phyloP scores from a whole-genome alignment of 805 yeast species.

The Metschnikowia rubicola region DNA sequence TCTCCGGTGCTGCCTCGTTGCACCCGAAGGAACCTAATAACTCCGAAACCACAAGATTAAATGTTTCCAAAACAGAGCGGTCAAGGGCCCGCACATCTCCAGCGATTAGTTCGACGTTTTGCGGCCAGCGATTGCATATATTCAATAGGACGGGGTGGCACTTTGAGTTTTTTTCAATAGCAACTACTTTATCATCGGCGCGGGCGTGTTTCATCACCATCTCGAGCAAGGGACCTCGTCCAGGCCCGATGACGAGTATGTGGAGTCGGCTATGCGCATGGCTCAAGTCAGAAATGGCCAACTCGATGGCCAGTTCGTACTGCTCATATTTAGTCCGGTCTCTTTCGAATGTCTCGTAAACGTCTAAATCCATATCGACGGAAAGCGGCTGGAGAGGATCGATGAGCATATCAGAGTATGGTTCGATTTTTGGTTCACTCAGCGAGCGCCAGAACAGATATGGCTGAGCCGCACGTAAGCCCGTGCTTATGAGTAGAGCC shows the following conservation, averaged over 20 bases:
- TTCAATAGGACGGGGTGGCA: constrained; percentile 51
- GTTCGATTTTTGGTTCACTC: background rate
- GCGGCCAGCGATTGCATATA: constrained; percentile 37
- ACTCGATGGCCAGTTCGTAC: constrained; percentile 61
- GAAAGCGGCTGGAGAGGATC: constrained; percentile 73
- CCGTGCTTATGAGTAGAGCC: background rate
- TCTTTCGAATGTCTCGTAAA: constrained; percentile 68
- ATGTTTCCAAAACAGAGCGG: constrained; percentile 20
- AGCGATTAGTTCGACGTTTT: constrained; percentile 45
- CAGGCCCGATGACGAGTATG: constrained; percentile 78
- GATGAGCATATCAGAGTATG: constrained; percentile 18
- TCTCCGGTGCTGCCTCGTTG: constrained; percentile 86
- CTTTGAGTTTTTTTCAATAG: constrained; percentile 70
- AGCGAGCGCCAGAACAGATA: constrained; percentile 2
- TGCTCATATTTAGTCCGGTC: constrained; percentile 66
- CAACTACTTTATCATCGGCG: constrained; percentile 25
- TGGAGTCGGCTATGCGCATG: constrained; percentile 1
- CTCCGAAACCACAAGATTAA: constrained; percentile 72
- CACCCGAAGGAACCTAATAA: constrained; percentile 89
- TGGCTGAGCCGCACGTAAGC: background rate
- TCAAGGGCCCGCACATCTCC: constrained; percentile 51
- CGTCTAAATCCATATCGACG: constrained; percentile 51
- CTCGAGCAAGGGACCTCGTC: constrained; percentile 78
- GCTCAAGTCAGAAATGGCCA: constrained; percentile 42
- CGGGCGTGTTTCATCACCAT: constrained; percentile 20